Base-by-base conservation (phyloP, 2,329 filamentous ascomycete species). In the Lecanosticta acicola region DNA sequence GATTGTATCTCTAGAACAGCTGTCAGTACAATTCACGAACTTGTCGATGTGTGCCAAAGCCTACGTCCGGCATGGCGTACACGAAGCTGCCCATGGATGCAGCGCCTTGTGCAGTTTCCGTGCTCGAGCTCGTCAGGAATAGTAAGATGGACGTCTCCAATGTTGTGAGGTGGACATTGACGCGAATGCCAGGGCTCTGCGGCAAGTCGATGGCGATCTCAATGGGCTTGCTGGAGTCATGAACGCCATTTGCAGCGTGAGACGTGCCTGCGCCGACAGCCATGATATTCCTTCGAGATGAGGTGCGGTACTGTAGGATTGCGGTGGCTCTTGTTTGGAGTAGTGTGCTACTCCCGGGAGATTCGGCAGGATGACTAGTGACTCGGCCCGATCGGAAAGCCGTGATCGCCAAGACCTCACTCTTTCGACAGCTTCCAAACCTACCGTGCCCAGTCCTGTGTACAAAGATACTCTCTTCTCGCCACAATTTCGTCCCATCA, bases 51-150 rank as follows among this genome's bases (percentile, higher is more conserved):
- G 11, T 13, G 13, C 3, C n/a, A n/a, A n/a, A 18, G 43, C 73
- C 59, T 71, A 95, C 93, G 70, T 95, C 85, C 13, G 93, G 91
- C 65, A 98, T 79, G 2, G 90, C 87, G 64, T 95, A 97, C 37
- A 97, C 87, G 62, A 97, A 91, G 40, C 88, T 95, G 2, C 93
- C 91, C 68, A 97, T 76, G 1, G 67, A 56, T 2, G 69, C 40
- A 77, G 71, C 33, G 77, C 59, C 16, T 41, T 46, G 56, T 35
- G 61, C 51, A 1, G 66, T 59, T 16, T 72, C 77, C 1, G 71
- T 60, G 2, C 71, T 69, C 5, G 75, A 76, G 0, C 75, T 79
- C 1, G 76, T 74, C 36, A 83, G 66, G 61, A 81, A 81, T 9
- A 81, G 67, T 35, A 80, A 69, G 9, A 74, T 61, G 39, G 73